A percentile compares a stretch with the other conserved stretches of the same genome.
phyloP scores from a whole-genome alignment of 495 filamentous ascomycete species.

The Podospora fimiseda region DNA sequence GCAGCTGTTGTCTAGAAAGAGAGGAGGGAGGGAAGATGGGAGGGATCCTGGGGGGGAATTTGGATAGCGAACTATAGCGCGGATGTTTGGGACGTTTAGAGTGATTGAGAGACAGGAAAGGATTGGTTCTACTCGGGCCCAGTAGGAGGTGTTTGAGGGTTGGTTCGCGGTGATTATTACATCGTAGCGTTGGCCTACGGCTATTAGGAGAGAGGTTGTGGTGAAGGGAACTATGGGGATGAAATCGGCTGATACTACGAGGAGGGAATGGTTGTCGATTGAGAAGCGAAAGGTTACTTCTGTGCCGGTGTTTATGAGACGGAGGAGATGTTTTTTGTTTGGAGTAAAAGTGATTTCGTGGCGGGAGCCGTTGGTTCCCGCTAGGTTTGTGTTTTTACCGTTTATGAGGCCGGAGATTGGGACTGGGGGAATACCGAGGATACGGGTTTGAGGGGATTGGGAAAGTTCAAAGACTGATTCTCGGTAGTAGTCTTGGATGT shows the following conservation, averaged over 20 bases:
- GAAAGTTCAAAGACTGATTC: too few species aligned
- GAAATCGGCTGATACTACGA: constrained; percentile 42
- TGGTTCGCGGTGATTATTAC: constrained; percentile 53
- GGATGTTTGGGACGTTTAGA: too few species aligned
- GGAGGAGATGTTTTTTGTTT: constrained; percentile 42
- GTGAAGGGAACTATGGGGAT: constrained; percentile 44
- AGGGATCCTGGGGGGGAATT: too few species aligned
- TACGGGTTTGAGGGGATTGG: too few species aligned
- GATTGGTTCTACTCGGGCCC: too few species aligned
- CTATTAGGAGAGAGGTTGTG: constrained; percentile 39
- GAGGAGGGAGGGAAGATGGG: too few species aligned
- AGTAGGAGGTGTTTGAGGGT: background rate
- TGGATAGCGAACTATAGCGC: too few species aligned
- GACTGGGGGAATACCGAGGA: constrained; percentile 17
- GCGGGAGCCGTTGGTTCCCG: constrained; percentile 26
- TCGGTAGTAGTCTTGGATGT: constrained; percentile 27
- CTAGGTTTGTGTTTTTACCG: constrained; percentile 18
- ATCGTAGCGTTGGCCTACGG: constrained; percentile 51
- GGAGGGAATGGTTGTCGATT: constrained; percentile 45
- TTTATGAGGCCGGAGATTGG: constrained; percentile 21
- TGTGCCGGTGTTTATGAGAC: constrained; percentile 44
- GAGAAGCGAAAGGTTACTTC: constrained; percentile 23
- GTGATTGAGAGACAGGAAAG: too few species aligned
- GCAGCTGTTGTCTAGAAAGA: too few species aligned
- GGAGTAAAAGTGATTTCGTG: constrained; percentile 30